Evolutionary conservation across 2,329 filamentous ascomycete genomes (phyloP).

Genomic region (Paecilomyces niveus): DNA sequence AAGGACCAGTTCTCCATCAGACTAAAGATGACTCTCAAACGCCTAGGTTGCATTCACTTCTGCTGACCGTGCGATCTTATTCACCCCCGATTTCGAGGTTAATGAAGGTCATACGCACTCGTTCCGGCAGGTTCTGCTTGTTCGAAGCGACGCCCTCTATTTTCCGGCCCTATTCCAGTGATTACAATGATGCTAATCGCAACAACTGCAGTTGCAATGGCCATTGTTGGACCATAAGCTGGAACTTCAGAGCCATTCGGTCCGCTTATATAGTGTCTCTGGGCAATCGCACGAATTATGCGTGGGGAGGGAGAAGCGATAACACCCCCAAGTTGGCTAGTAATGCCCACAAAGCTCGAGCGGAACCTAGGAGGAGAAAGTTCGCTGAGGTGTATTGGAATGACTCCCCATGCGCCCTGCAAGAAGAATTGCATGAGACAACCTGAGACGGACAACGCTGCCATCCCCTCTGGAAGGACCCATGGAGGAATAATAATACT

Average conservation of each 20-base stretch:
- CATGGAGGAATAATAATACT: conserved; percentile 29
- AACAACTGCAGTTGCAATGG: neutral
- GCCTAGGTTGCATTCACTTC: neutral
- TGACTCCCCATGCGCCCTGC: conserved; percentile 30
- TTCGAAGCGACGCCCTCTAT: neutral
- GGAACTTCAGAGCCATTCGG: neutral
- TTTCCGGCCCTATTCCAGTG: neutral
- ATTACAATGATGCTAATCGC: neutral
- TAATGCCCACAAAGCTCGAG: conserved; percentile 26
- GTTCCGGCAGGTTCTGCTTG: neutral
- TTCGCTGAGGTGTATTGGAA: conserved; percentile 33
- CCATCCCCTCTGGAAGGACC: conserved; percentile 21
- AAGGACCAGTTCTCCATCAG: neutral
- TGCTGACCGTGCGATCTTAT: neutral
- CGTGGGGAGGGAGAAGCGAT: conserved; percentile 35
- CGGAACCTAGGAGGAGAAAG: conserved; percentile 27
- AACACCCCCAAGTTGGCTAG: conserved; percentile 35
- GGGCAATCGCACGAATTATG: conserved; percentile 36
- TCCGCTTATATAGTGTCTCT: conserved; percentile 18
- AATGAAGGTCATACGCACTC: neutral
- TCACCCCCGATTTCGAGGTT: neutral
- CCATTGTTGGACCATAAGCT: neutral
- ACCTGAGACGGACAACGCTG: conserved; percentile 20
- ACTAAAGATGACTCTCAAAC: neutral
- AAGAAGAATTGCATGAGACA: conserved; percentile 35